phyloP scores from a whole-genome alignment of 257 asterid species.

The Gentiana straminea region DNA sequence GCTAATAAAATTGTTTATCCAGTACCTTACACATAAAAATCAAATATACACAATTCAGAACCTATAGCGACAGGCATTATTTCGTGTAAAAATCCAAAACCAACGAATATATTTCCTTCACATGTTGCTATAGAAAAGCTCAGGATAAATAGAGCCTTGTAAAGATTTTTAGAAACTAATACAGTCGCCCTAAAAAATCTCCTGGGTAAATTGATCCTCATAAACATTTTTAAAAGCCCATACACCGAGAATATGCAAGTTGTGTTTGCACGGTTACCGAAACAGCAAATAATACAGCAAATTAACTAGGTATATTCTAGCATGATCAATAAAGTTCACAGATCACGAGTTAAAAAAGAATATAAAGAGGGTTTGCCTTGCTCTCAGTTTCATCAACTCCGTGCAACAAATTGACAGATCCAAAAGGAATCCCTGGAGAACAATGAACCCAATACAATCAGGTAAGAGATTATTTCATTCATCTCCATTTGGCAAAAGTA shows the following conservation, averaged over 20 bases:
- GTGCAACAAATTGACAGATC: slow-evolving; percentile 86
- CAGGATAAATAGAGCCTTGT: neutral
- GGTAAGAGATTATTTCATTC: neutral
- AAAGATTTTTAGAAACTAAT: too few relatives aligned
- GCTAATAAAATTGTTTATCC: too few relatives aligned
- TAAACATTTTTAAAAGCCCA: too few relatives aligned
- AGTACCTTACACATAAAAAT: too few relatives aligned
- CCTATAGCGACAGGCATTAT: too few relatives aligned
- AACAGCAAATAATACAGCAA: neutral
- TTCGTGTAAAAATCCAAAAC: too few relatives aligned
- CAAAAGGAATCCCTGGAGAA: slow-evolving; percentile 93
- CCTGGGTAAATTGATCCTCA: too few relatives aligned
- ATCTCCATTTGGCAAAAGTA: neutral
- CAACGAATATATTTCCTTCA: too few relatives aligned
- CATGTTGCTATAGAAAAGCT: neutral
- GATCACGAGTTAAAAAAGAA: slow-evolving; percentile 46
- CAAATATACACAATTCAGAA: too few relatives aligned
- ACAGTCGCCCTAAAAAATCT: too few relatives aligned
- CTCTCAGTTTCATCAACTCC: slow-evolving; percentile 98
- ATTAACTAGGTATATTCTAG: neutral
- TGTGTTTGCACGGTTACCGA: neutral
- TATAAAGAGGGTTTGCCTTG: slow-evolving; percentile 83
- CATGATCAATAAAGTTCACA: slow-evolving; percentile 9
- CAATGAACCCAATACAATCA: slow-evolving; percentile 1
- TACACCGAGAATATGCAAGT: too few relatives aligned